A percentile compares a stretch with the other conserved stretches of the same genome.
phyloP scores from a whole-genome alignment of 202 grass and related monocot genomes.

The Schoenoplectus tabernaemontani region DNA sequence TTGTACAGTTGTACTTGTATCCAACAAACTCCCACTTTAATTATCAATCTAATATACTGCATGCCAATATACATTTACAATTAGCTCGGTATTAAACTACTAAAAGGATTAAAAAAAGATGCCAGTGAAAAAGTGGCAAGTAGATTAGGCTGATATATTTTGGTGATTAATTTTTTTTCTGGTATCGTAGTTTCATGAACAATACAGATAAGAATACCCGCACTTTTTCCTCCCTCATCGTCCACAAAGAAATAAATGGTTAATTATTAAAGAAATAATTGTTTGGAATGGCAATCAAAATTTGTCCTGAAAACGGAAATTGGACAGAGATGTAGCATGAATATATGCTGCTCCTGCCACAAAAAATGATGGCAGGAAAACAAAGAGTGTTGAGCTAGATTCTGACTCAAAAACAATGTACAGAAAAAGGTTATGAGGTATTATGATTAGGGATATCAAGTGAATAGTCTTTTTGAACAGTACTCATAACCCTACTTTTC shows the following conservation, averaged over 20 bases:
- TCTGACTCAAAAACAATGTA: not conserved
- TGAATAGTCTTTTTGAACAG: not conserved
- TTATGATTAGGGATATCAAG: not conserved
- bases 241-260: not conserved
- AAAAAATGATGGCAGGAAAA: not conserved
- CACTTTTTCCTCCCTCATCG: not conserved
- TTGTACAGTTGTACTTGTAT: not conserved
- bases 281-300: not conserved
- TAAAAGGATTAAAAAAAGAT: not conserved
- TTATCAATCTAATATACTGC: not conserved
- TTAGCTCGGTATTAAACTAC: not conserved
- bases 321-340: conserved; percentile 2
- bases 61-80: not conserved
- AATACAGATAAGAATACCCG: not conserved
- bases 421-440: conserved; percentile 4
- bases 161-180: not conserved
- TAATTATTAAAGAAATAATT: not conserved
- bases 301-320: not conserved
- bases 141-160: not conserved
- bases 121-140: not conserved
- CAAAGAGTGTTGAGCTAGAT: not conserved
- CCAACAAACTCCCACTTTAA: not conserved
- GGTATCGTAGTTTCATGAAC: not conserved
- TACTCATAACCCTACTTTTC: not conserved
- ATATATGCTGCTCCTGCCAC: not conserved